Percentiles rank a stretch among this genome's conserved stretches.
Evolutionary conservation across 2,329 filamentous ascomycete genomes (phyloP).

Genomic region (Elsinoe necatrix): DNA sequence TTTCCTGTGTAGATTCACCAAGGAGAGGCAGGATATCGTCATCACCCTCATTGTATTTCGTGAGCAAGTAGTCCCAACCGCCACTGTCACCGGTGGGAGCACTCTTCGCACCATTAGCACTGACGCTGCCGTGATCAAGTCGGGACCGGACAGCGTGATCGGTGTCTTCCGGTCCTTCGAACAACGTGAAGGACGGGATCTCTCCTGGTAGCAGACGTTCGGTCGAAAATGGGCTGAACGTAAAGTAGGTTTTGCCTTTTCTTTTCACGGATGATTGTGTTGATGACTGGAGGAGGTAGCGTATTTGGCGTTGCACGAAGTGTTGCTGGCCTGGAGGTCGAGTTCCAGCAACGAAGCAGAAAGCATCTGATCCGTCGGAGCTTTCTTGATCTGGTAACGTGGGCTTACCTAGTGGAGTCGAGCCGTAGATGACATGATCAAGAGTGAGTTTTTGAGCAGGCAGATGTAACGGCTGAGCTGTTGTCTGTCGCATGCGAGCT

Average conservation of each 20-base stretch:
- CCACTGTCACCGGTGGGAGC: not conserved
- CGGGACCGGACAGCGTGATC: conserved; percentile 21
- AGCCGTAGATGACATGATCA: conserved; percentile 31
- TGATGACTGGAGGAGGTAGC: conserved; percentile 20
- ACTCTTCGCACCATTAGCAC: not conserved
- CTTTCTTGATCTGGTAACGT: conserved; percentile 19
- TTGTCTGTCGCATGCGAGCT: not conserved
- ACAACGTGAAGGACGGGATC: conserved; percentile 26
- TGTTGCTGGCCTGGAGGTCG: conserved; percentile 20
- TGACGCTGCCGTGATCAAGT: not conserved
- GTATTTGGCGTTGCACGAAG: conserved; percentile 26
- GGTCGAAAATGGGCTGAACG: conserved; percentile 27
- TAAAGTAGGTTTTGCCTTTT: conserved; percentile 22
- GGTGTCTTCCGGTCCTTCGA: conserved; percentile 20
- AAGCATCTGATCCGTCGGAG: conserved; percentile 15
- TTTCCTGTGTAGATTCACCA: conserved; percentile 44
- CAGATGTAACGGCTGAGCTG: conserved; percentile 15
- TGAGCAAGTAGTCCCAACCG: conserved; percentile 22
- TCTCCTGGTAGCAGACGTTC: not conserved
- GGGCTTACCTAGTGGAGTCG: conserved; percentile 23
- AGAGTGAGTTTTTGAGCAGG: conserved; percentile 22
- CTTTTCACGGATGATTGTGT: not conserved
- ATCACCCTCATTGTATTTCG: conserved; percentile 25
- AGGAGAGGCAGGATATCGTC: conserved; percentile 43
- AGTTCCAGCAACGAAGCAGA: conserved; percentile 20